Evolutionary conservation across 75 land plant genomes (phyloP).

Genomic region (Picea glauca): DNA sequence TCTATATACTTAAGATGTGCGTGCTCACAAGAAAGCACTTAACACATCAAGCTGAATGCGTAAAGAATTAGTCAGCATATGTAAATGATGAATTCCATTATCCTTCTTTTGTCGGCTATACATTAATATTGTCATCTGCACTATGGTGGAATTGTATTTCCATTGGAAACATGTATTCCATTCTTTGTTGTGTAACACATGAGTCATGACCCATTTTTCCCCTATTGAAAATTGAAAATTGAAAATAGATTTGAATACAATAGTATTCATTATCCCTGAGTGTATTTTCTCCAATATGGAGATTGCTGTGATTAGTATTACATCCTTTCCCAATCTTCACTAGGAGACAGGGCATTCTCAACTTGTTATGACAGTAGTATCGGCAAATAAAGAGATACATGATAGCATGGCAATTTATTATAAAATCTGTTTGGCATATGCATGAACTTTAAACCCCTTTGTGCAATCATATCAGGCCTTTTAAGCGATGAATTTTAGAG

Average conservation of each 20-base stretch:
- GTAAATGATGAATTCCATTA: neutral
- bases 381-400: neutral
- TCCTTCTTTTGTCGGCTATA: neutral
- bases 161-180: neutral
- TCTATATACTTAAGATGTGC: neutral
- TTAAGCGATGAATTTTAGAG: neutral
- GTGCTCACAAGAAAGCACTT: neutral
- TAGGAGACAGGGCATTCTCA: neutral
- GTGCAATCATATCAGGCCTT: neutral
- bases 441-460: neutral
- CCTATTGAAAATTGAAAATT: slow-evolving; percentile 1
- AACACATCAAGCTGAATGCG: neutral
- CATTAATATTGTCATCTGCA: neutral
- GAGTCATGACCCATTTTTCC: neutral
- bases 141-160: neutral
- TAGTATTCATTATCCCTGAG: no score
- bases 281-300: neutral
- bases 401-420: neutral
- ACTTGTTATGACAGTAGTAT: neutral
- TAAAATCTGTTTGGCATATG: neutral
- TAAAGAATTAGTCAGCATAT: neutral
- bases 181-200: neutral
- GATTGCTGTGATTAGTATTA: neutral
- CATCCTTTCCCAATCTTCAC: neutral
- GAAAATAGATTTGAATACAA: no score